Evolutionary conservation across 116 monocot species (phyloP).

Genomic region (Papilionanthe hybrid): DNA sequence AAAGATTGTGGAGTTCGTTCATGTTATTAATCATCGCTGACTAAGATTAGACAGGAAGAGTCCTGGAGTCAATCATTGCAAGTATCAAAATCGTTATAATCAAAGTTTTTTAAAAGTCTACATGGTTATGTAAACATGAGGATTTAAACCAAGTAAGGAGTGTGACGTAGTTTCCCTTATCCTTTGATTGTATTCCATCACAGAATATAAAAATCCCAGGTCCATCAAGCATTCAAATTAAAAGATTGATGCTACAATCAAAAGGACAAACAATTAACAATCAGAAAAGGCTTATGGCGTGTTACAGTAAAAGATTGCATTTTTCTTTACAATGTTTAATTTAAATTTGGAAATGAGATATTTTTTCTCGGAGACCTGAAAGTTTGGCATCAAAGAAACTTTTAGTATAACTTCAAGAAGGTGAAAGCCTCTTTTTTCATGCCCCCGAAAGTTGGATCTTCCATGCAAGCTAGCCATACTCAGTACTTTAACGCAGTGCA

Average conservation of each 20-base stretch:
- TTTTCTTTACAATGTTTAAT: background rate
- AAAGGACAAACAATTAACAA: background rate
- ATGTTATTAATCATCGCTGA: too few species aligned
- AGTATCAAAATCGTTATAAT: too few species aligned
- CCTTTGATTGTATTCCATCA: background rate
- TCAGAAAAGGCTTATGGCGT: background rate
- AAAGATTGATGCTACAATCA: background rate
- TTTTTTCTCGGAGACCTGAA: background rate
- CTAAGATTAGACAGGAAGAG: too few species aligned
- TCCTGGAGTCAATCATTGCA: too few species aligned
- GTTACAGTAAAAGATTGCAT: background rate
- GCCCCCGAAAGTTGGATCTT: background rate
- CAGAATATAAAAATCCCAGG: background rate
- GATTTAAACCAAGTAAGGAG: background rate
- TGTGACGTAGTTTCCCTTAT: background rate
- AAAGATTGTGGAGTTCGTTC: too few species aligned
- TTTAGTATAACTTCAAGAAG: background rate
- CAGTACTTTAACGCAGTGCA: background rate
- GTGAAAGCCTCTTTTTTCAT: background rate
- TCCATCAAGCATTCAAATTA: background rate
- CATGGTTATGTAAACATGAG: too few species aligned
- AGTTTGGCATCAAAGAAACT: background rate
- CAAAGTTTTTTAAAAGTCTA: too few species aligned
- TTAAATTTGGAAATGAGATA: background rate
- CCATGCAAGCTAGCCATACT: background rate